phyloP scores from a whole-genome alignment of 768 basidiomycete species.

The Tephrocybe sp. region DNA sequence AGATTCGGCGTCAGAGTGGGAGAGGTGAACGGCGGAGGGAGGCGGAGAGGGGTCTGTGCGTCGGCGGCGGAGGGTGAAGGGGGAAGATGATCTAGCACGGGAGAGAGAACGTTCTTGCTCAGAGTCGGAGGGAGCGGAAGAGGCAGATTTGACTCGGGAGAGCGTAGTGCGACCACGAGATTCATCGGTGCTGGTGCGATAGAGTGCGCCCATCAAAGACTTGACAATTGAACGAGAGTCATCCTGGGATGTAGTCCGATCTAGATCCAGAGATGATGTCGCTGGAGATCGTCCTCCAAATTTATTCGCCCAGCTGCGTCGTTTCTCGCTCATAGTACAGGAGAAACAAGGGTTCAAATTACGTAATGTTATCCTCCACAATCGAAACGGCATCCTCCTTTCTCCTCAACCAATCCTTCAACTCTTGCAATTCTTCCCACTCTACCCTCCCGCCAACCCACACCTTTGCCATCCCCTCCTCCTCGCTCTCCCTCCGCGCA shows the following conservation, averaged over 20 bases:
- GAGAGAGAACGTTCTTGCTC: constrained; percentile 47
- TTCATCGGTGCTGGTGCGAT: constrained; percentile 53
- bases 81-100: constrained; percentile 76
- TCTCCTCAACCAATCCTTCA: not conserved
- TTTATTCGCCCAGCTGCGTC: constrained; percentile 37
- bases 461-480: constrained; percentile 46
- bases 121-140: constrained; percentile 39
- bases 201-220: constrained; percentile 74
- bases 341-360: no score
- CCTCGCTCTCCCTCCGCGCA: constrained; percentile 30
- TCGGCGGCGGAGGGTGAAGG: constrained; percentile 74
- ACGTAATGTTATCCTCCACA: not conserved
- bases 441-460: constrained; percentile 30
- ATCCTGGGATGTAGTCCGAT: constrained; percentile 17
- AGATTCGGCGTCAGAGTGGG: constrained; percentile 62
- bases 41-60: constrained; percentile 59
- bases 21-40: constrained; percentile 57
- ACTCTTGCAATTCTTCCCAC: constrained; percentile 6
- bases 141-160: constrained; percentile 49
- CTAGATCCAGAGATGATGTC: no score
- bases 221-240: no score
- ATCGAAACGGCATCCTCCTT: not conserved
- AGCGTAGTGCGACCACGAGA: constrained; percentile 52
- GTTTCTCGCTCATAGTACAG: constrained; percentile 30
- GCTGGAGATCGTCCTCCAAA: no score